Base-by-base conservation (phyloP, 1,139 yeast species). In the Lipomyces yarrowii region DNA sequence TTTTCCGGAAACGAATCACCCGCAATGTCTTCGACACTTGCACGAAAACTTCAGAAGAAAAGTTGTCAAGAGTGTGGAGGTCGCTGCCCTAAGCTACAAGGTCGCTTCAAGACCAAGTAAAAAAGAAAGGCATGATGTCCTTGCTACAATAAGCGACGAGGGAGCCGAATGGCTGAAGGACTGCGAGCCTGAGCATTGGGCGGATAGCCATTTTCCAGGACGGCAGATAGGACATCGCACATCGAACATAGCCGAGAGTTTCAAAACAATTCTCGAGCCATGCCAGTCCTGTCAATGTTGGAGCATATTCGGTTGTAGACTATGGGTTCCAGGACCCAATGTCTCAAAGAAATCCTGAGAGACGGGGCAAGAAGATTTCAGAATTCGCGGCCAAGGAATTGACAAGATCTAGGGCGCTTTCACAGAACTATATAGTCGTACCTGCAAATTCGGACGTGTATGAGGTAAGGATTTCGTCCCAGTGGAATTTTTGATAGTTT, bases 301-400 rank as follows among this genome's bases (percentile, higher is more conserved):
- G 10, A 37, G 42, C 11, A 8, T 8, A 37, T 37, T 10, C 13
- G 15, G 42, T 15, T 37, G 42, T 15, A 10, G 42, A 37, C 10
- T 7, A 37, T 37, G 42, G 15, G 11, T 37, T 37, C 42, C 42
- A 37, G 42, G 42, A 37, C 42, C 42, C 42, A 37, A 37, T 15
- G 42, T 37, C 42, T 37, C 42, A 37, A 11, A 13, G 42, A 37
- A 8, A 37, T 37, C 42, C 10, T 33, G 37, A 33, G 10, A 35
- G 39, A 35, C 39, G 39, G 1, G 39, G 39, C 2, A 35, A 35
- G 39, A 1, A 13, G 39, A 35, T 35, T 2, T 35, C 39, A 35
- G 39, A 35, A 3, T 35, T 35, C 11, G 39, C 35, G 35, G 35
- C 35, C 7, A 32, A 32, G 7, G 35, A 21, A 21, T 66, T 66